phyloP scores from a whole-genome alignment of 2,329 filamentous ascomycete genomes.

The Pseudogymnoascus sp. region DNA sequence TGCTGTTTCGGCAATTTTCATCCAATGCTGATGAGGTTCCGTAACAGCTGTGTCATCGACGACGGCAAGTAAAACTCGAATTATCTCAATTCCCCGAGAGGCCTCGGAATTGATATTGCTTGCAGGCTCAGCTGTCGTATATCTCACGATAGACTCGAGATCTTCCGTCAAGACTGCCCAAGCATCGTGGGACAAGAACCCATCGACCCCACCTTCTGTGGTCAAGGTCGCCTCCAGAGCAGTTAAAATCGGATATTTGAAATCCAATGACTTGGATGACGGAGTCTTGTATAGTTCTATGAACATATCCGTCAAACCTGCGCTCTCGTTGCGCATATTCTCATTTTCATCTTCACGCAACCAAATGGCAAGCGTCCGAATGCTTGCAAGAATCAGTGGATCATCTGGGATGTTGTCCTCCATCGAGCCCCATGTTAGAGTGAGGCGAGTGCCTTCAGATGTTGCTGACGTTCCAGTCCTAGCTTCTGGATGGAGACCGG shows the following conservation, averaged over 20 bases:
- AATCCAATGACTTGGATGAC: conserved; percentile 36
- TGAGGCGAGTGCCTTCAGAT: conserved; percentile 37
- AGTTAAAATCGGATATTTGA: conserved; percentile 50
- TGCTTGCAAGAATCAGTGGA: conserved; percentile 50
- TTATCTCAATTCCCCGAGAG: conserved; percentile 46
- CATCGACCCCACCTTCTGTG: conserved; percentile 31
- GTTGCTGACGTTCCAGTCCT: conserved; percentile 39
- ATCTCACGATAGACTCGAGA: conserved; percentile 38
- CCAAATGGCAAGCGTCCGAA: conserved; percentile 57
- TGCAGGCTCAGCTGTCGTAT: conserved; percentile 19
- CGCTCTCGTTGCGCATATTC: conserved; percentile 39
- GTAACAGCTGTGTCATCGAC: conserved; percentile 41
- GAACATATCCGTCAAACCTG: conserved; percentile 56
- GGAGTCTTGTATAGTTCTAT: conserved; percentile 49
- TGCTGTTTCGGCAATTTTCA: conserved; percentile 45
- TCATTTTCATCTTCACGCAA: conserved; percentile 62
- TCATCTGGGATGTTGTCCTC: conserved; percentile 44
- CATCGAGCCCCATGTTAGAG: conserved; percentile 51
- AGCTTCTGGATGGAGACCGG: conserved; percentile 53
- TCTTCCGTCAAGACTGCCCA: conserved; percentile 49
- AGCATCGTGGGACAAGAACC: conserved; percentile 43
- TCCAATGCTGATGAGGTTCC: conserved; percentile 45
- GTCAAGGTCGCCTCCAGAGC: conserved; percentile 52
- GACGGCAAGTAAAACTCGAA: conserved; percentile 47
- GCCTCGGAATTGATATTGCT: conserved; percentile 26